Evolutionary conservation across 345 rosid species (phyloP).

Genomic region (Populus ilicifolia): DNA sequence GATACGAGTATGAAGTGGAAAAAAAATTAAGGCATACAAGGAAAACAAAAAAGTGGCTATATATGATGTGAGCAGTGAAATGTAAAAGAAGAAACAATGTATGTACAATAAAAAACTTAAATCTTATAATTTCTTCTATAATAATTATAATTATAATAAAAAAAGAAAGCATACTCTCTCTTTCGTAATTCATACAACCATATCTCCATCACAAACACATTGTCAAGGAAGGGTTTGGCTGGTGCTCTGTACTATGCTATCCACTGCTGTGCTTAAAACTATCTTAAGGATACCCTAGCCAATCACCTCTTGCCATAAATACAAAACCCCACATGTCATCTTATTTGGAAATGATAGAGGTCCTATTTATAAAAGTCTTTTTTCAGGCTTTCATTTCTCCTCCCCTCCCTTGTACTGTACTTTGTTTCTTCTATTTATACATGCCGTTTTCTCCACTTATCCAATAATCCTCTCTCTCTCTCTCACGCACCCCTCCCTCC

Average conservation of each 20-base stretch:
- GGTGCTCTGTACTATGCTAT: not conserved
- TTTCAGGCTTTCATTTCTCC: slow-evolving; percentile 18
- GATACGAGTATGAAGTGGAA: too few relatives aligned
- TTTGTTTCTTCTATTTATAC: slow-evolving; percentile 41
- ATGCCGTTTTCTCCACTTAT: too few relatives aligned
- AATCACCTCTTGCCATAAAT: slow-evolving; percentile 17
- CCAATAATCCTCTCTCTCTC: too few relatives aligned
- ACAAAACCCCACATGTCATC: slow-evolving; percentile 15
- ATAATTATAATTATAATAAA: too few relatives aligned
- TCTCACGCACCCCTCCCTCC: too few relatives aligned
- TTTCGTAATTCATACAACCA: not conserved
- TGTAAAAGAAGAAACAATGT: too few relatives aligned
- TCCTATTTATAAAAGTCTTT: slow-evolving; percentile 5
- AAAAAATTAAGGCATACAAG: too few relatives aligned
- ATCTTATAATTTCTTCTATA: too few relatives aligned
- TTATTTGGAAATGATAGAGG: slow-evolving; percentile 17
- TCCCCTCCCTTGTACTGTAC: slow-evolving; percentile 15
- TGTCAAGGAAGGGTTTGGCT: not conserved
- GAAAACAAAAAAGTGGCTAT: too few relatives aligned
- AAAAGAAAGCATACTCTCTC: too few relatives aligned
- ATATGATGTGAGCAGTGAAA: too few relatives aligned
- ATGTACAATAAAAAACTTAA: too few relatives aligned
- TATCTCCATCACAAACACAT: not conserved
- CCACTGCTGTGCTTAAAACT: not conserved
- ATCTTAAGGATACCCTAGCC: not conserved